phyloP scores from a whole-genome alignment of 2,329 filamentous ascomycete genomes.

The Fusarium pseudocircinatum region DNA sequence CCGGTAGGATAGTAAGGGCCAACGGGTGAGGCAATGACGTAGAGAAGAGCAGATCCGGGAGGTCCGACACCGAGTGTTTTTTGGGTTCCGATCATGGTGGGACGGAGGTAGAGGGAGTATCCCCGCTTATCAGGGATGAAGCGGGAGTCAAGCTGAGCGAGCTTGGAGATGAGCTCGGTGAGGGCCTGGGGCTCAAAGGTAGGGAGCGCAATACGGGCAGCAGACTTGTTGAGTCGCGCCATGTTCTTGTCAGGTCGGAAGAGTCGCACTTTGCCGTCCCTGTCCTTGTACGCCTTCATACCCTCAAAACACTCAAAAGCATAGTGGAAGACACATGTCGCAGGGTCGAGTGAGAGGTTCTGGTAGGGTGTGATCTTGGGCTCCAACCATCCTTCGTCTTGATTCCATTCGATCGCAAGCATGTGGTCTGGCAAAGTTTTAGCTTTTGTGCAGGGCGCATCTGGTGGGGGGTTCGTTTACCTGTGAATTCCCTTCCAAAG shows the following conservation, averaged over 20 bases:
- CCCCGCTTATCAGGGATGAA: constrained; percentile 90
- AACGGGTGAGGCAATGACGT: constrained; percentile 94
- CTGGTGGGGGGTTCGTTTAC: constrained; percentile 54
- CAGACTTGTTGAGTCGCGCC: constrained; percentile 90
- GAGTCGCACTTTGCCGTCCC: constrained; percentile 78
- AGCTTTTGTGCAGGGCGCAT: constrained; percentile 2
- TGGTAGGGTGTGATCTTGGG: constrained; percentile 93
- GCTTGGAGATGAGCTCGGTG: constrained; percentile 82
- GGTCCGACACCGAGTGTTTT: constrained; percentile 90
- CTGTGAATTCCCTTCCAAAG: constrained; percentile 92
- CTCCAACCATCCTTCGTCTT: constrained; percentile 81
- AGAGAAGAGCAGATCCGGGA: constrained; percentile 92
- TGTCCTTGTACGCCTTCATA: constrained; percentile 99
- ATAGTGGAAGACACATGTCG: constrained; percentile 98
- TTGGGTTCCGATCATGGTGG: constrained; percentile 97
- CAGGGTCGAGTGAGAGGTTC: constrained; percentile 95
- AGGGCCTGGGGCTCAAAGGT: constrained; percentile 80
- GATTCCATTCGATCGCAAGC: constrained; percentile 94
- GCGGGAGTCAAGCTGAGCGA: constrained; percentile 82
- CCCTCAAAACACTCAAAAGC: constrained; percentile 98
- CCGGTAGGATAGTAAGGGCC: constrained; percentile 98
- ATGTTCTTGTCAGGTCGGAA: constrained; percentile 98
- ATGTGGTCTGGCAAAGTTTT: constrained; percentile 79
- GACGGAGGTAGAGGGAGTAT: constrained; percentile 94
- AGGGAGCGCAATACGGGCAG: constrained; percentile 90